Evolutionary conservation across 1,284 basidiomycete genomes (phyloP).

Genomic region (Trichosporon sp.): DNA sequence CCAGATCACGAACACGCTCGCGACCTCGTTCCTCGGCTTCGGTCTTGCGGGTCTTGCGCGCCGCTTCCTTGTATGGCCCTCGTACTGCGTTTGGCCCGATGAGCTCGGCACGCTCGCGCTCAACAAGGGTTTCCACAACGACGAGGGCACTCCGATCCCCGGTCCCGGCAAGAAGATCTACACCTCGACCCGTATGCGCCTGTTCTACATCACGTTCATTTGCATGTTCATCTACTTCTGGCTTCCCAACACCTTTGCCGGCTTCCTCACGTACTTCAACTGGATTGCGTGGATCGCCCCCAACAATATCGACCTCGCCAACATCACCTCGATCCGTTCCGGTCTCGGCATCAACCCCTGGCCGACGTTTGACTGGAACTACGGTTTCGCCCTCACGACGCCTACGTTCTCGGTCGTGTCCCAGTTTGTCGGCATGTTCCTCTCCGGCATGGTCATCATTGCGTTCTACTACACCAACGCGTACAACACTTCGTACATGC

Average conservation of each 20-base stretch:
- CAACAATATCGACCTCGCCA: constrained; percentile 37
- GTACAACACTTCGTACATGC: constrained; percentile 27
- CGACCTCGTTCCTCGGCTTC: constrained; percentile 59
- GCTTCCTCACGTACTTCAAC: constrained; percentile 62
- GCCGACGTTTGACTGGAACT: constrained; percentile 55
- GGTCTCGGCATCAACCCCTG: constrained; percentile 44
- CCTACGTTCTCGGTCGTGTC: constrained; percentile 46
- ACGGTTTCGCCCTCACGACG: constrained; percentile 30
- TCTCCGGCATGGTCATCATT: constrained; percentile 35
- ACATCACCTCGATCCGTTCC: constrained; percentile 32
- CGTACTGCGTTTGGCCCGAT: constrained; percentile 56
- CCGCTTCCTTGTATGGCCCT: constrained; percentile 57
- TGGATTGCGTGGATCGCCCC: constrained; percentile 67
- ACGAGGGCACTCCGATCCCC: constrained; percentile 42
- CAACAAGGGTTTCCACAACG: constrained; percentile 50
- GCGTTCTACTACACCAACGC: constrained; percentile 32
- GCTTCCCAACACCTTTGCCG: constrained; percentile 56
- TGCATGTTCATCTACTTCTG: constrained; percentile 52
- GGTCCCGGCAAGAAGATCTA: constrained; percentile 39
- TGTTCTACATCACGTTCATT: constrained; percentile 42
- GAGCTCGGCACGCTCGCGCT: constrained; percentile 56
- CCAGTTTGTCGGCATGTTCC: constrained; percentile 39
- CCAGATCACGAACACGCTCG: constrained; percentile 50
- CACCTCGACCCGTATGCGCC: constrained; percentile 43
- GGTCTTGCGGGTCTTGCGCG: constrained; percentile 58